These are phyloP conservation scores for Violaceomyces palustris DNA, from an alignment of 1,284 basidiomycete species.

Conservation along the genomic window DNA sequence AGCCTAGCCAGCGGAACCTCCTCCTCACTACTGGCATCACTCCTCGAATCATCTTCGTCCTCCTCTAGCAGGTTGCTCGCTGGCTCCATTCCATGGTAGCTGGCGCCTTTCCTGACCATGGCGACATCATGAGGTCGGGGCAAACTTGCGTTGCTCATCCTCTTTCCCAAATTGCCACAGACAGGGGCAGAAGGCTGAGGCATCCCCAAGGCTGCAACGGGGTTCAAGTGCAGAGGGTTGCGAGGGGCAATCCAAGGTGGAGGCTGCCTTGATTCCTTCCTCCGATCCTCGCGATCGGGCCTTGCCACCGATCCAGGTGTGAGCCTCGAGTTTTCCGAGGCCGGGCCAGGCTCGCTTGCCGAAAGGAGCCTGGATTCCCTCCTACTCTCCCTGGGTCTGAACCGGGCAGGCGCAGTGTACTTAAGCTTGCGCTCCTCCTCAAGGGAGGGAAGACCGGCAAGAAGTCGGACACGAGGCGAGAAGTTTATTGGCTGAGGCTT, in stretches of 20 bases:
- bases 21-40: constrained; percentile 25
- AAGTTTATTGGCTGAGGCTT: constrained; percentile 6
- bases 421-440: constrained; percentile 14
- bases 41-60: constrained; percentile 1
- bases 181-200: too few species aligned
- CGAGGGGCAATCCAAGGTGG: constrained; percentile 28
- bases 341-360: constrained; percentile 4
- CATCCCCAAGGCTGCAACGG: too few species aligned
- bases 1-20: constrained; percentile 33
- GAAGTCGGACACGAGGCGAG: constrained; percentile 17
- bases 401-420: constrained; percentile 5
- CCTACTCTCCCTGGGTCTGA: constrained; percentile 13
- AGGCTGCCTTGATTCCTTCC: constrained; percentile 4
- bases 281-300: background rate
- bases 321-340: background rate
- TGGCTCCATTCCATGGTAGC: too few species aligned
- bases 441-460: constrained; percentile 20
- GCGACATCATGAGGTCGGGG: too few species aligned
- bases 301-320: background rate
- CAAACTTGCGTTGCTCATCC: too few species aligned
- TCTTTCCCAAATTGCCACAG: too few species aligned
- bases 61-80: background rate
- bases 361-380: constrained; percentile 4
- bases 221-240: too few species aligned
- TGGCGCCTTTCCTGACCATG: too few species aligned